Percentiles rank a stretch among this genome's conserved stretches.
phyloP scores from a whole-genome alignment of 2,329 filamentous ascomycete species.

The Pestalotiopsis sp. region DNA sequence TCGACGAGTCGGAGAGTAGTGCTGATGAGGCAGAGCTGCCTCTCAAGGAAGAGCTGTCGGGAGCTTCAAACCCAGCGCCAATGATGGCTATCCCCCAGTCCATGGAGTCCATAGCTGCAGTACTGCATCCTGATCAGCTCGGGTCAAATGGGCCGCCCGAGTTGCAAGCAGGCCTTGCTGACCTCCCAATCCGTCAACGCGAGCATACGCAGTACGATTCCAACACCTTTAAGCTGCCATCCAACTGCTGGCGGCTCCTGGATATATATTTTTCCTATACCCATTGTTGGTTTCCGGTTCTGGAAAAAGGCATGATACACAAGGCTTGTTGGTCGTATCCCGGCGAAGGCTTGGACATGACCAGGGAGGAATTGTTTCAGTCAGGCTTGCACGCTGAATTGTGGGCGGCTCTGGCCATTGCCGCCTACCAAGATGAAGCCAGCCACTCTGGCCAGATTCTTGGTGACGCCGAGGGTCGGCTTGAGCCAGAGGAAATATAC shows the following conservation, averaged over 20 bases:
- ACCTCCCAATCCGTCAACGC: background rate
- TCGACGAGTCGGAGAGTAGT: constrained; percentile 29
- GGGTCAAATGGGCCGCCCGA: background rate
- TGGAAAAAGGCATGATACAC: constrained; percentile 67
- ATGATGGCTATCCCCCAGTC: background rate
- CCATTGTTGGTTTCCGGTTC: constrained; percentile 75
- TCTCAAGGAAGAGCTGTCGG: background rate
- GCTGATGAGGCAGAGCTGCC: constrained; percentile 29
- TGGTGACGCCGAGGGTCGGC: constrained; percentile 19
- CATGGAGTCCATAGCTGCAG: background rate
- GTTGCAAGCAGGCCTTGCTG: background rate
- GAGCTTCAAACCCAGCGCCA: background rate
- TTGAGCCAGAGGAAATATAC: constrained; percentile 47
- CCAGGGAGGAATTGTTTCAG: constrained; percentile 27
- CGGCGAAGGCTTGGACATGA: constrained; percentile 31
- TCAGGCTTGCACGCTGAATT: constrained; percentile 56
- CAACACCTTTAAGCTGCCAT: constrained; percentile 42
- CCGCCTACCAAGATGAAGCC: constrained; percentile 54
- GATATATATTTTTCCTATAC: constrained; percentile 77
- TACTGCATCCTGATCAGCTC: background rate
- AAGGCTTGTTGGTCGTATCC: constrained; percentile 47
- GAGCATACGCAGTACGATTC: background rate
- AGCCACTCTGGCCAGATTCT: constrained; percentile 20
- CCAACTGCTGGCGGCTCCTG: constrained; percentile 62
- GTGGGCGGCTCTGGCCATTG: constrained; percentile 62